Conservation (phyloP, 345 rosid genomes). For the Dovyalis caffra region DNA sequence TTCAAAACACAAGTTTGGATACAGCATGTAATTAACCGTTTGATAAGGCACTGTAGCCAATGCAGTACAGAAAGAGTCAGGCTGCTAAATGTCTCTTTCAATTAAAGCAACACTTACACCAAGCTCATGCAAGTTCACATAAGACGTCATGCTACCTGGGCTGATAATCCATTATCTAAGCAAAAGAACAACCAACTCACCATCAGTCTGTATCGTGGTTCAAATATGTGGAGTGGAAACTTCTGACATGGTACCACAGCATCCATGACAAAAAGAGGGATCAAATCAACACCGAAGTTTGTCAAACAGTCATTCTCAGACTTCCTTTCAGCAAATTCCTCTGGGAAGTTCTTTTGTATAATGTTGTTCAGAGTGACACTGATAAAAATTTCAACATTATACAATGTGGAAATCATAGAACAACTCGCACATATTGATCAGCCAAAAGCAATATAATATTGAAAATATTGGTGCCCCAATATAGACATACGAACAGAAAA, state of each 20-base stretch:
- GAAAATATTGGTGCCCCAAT: neutral
- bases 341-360: conserved; percentile 81
- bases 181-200: conserved; percentile 45
- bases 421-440: neutral
- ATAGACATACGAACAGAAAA: neutral
- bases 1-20: too few relatives aligned
- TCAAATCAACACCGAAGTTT: conserved; percentile 71
- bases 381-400: conserved; percentile 24
- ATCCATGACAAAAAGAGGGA: conserved; percentile 95
- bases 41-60: too few relatives aligned
- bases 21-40: too few relatives aligned
- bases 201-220: conserved; percentile 93
- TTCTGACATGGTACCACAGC: conserved; percentile 88
- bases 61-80: too few relatives aligned
- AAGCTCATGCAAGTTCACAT: too few relatives aligned
- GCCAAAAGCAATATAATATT: too few relatives aligned
- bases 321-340: conserved; percentile 87
- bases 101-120: too few relatives aligned
- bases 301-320: conserved; percentile 73
- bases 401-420: conserved; percentile 2
- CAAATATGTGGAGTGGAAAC: conserved; percentile 82
- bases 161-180: too few relatives aligned
- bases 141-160: too few relatives aligned
- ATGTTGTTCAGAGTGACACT: conserved; percentile 91
- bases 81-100: too few relatives aligned